phyloP scores from a whole-genome alignment of 345 rosid species.

The Dipteronia sinensis region DNA sequence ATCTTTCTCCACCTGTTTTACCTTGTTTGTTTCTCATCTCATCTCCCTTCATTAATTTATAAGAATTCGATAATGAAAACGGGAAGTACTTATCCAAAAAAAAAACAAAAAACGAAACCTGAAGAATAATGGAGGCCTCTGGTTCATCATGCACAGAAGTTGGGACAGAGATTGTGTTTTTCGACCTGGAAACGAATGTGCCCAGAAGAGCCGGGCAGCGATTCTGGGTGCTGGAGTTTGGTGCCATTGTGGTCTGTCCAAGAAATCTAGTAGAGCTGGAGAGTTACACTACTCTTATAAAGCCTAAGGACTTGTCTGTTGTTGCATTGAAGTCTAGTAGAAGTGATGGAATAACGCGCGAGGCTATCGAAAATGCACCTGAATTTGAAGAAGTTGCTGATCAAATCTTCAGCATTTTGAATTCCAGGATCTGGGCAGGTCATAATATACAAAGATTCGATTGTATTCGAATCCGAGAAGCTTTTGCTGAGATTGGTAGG shows the following conservation, averaged over 20 bases:
- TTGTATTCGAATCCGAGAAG: constrained; percentile 78
- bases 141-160: neutral
- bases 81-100: neutral
- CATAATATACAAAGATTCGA: constrained; percentile 89
- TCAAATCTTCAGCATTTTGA: constrained; percentile 55
- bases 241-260: constrained; percentile 81
- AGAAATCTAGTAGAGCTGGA: constrained; percentile 63
- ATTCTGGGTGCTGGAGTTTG: constrained; percentile 79
- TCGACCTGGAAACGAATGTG: constrained; percentile 85
- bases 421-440: constrained; percentile 93
- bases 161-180: constrained; percentile 59
- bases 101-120: neutral
- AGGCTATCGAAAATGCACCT: constrained; percentile 66
- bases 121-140: constrained; percentile 32
- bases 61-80: neutral
- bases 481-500: constrained; percentile 63
- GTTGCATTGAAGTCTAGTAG: constrained; percentile 62
- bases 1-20: neutral
- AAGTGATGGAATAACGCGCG: constrained; percentile 70
- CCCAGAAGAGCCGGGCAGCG: constrained; percentile 61
- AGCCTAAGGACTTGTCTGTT: constrained; percentile 61
- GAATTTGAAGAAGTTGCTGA: constrained; percentile 68
- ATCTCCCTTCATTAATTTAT: neutral
- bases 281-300: constrained; percentile 68
- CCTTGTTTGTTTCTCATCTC: neutral